Evolutionary conservation across 139 green algal genomes (phyloP), one percentile per base, ranked within the genome.

Genomic region (Chlorella sp.): DNA sequence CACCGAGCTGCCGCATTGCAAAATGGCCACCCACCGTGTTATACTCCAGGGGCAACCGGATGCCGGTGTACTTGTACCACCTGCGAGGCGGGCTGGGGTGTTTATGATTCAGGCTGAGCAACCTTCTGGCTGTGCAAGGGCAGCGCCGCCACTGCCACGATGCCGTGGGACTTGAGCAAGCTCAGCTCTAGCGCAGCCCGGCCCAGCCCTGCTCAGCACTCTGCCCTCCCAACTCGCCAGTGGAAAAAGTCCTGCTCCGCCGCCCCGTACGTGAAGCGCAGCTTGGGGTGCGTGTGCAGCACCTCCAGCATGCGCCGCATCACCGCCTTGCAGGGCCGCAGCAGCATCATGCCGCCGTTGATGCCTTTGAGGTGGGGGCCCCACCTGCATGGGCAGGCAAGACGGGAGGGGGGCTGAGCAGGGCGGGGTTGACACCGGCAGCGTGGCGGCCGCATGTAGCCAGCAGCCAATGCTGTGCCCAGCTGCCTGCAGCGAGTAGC

Each of bases 241-340:
- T 51, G 32, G 34, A 84, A 38, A 22, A 84, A 84, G 43, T 84
- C 78, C 30, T 84, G 78, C 62, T 84, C 78, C 22, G 78, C 78
- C 38, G 78, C 78, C 24, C 62, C 60, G 38, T 76, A n/a, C 26
- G 62, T 20, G 43, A 84, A 84, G 62, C 62, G 78, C 60, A 84
- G 78, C 62, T 65, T 75, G 62, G 78, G 78, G 2, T 75, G 28
- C 0, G 19, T 34, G 40, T 75, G 30, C 78, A 84, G 60, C 24
- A 84, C 26, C 24, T 24, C 43, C 78, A 75, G 24, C 78, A 84
- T 84, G 78, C 76, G 78, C 6, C 20, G 34, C 60, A 46, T 22
- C 28, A 84, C 26, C 6, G 78, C 78, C 3, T 41, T 65, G 62
- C 78, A 84, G 38, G 78, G 78, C 8, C 78, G 78, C 40, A 84